Percentiles rank a stretch among this genome's conserved stretches.
These are phyloP conservation scores for Phialophora macrospora DNA, from an alignment of 2,329 filamentous ascomycete genomes.

Conservation along the genomic window DNA sequence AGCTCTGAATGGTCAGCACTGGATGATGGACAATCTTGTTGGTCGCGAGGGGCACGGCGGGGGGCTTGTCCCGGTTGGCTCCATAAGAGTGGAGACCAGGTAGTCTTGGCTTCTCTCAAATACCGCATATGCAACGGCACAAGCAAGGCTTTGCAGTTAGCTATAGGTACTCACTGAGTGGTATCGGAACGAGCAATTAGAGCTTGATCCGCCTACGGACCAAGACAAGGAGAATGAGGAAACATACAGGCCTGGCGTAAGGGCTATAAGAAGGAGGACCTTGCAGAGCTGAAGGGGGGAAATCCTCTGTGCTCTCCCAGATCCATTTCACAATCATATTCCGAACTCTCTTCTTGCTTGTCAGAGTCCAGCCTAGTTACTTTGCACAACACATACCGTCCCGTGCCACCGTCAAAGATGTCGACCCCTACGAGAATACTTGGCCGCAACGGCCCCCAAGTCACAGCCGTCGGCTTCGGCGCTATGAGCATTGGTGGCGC, in stretches of 20 bases:
- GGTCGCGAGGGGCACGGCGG: background rate
- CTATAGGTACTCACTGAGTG: background rate
- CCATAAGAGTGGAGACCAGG: background rate
- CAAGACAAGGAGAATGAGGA: background rate
- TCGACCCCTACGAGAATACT: conserved; percentile 2
- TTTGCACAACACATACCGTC: background rate
- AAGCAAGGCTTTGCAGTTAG: background rate
- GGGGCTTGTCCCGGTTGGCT: background rate
- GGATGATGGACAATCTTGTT: background rate
- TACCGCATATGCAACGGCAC: background rate
- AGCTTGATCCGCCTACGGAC: background rate
- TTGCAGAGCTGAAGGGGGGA: background rate
- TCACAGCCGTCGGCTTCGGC: conserved; percentile 6
- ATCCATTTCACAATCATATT: background rate
- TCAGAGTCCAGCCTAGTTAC: background rate
- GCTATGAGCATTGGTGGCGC: conserved; percentile 1
- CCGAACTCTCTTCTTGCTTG: background rate
- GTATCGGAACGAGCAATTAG: background rate
- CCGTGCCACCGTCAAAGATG: background rate
- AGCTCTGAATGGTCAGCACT: background rate
- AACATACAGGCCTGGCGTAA: background rate
- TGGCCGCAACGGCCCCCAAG: conserved; percentile 10
- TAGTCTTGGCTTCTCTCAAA: background rate
- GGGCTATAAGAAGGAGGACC: background rate
- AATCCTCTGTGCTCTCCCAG: background rate